Percentiles rank a stretch among this genome's conserved stretches.
phyloP scores from a whole-genome alignment of 2,329 filamentous ascomycete genomes.

The Dactylellina haptotyla region DNA sequence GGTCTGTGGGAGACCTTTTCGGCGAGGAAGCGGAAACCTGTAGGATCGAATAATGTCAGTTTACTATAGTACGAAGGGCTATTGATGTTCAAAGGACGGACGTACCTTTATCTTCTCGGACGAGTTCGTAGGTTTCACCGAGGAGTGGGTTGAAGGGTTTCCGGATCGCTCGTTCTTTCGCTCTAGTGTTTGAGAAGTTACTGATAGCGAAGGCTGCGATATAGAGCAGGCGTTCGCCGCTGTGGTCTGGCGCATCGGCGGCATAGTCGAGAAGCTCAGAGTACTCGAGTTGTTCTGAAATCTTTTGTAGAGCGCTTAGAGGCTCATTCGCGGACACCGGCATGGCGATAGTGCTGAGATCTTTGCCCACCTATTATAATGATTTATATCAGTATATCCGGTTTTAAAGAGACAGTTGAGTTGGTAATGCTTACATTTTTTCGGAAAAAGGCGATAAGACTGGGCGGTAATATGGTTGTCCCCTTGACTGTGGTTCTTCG shows the following conservation, averaged over 20 bases:
- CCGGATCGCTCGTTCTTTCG: conserved; percentile 89
- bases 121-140: conserved; percentile 92
- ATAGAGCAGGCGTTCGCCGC: conserved; percentile 79
- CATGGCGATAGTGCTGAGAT: conserved; percentile 96
- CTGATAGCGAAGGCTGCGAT: conserved; percentile 92
- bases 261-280: conserved; percentile 83
- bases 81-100: conserved; percentile 59
- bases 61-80: background rate
- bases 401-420: background rate
- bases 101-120: conserved; percentile 80
- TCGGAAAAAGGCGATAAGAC: conserved; percentile 89
- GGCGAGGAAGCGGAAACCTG: conserved; percentile 87
- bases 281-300: conserved; percentile 92
- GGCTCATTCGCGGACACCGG: conserved; percentile 97
- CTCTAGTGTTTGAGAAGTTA: conserved; percentile 80
- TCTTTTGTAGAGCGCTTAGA: conserved; percentile 83
- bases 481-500: conserved; percentile 77
- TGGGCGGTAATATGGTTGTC: conserved; percentile 82
- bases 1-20: conserved; percentile 96
- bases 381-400: background rate
- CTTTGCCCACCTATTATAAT: conserved; percentile 72
- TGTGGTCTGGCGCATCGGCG: conserved; percentile 67
- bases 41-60: conserved; percentile 56
- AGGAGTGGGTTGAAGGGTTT: conserved; percentile 98
- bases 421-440: conserved; percentile 79